Evolutionary conservation across 1,284 basidiomycete species (phyloP).

Genomic region (Cutaneotrichosporon cutaneum): DNA sequence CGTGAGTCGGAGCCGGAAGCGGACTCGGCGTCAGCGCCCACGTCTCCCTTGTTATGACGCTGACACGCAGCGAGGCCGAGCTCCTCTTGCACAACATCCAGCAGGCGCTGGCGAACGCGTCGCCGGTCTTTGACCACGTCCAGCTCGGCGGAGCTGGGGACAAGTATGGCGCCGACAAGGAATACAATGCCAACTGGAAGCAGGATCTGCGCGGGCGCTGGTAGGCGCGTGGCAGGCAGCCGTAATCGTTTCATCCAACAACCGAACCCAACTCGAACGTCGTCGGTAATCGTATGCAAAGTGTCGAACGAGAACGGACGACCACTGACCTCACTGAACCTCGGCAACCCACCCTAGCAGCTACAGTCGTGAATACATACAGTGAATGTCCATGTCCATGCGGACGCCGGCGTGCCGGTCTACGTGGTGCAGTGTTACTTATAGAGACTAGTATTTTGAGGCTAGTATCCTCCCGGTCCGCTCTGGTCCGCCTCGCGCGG

Average conservation of each 20-base stretch:
- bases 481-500: conserved; percentile 44
- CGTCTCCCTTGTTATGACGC: too few species aligned
- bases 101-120: conserved; percentile 10
- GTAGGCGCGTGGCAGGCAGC: too few species aligned
- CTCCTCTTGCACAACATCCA: conserved; percentile 13
- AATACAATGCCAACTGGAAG: conserved; percentile 21
- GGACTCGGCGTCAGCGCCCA: too few species aligned
- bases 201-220: too few species aligned
- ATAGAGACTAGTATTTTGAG: too few species aligned
- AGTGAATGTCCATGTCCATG: not conserved
- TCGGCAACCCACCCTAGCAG: too few species aligned
- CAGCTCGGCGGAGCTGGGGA: conserved; percentile 43
- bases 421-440: not conserved
- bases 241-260: too few species aligned
- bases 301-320: too few species aligned
- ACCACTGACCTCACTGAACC: too few species aligned
- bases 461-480: conserved; percentile 40
- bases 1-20: too few species aligned
- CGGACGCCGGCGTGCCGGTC: not conserved
- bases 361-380: conserved; percentile 1
- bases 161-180: conserved; percentile 28
- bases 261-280: too few species aligned
- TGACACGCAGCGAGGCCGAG: conserved; percentile 16
- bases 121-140: conserved; percentile 32
- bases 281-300: too few species aligned